Conservation (phyloP, 2,329 filamentous ascomycete genomes). For the Neospermospora avenae region DNA sequence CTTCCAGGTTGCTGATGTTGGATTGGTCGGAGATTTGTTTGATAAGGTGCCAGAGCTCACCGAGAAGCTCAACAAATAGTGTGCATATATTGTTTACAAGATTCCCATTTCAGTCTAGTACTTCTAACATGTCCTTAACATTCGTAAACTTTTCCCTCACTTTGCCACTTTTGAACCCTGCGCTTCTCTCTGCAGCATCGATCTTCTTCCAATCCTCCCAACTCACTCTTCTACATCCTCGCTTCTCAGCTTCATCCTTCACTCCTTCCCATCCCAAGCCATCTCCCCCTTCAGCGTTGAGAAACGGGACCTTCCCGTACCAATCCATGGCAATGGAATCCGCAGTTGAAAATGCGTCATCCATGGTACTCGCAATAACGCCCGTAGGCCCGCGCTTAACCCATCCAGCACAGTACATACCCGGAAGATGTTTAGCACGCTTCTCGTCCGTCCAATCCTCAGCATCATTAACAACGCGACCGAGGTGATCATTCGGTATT, state of each 20-base stretch:
- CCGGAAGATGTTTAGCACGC: slow-evolving; percentile 46
- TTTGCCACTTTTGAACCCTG: slow-evolving; percentile 67
- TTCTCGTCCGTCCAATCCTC: slow-evolving; percentile 10
- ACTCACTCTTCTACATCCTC: slow-evolving; percentile 60
- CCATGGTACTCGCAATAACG: slow-evolving; percentile 94
- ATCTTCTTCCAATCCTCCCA: slow-evolving; percentile 90
- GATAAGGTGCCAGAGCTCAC: slow-evolving; percentile 94
- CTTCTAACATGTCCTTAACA: slow-evolving; percentile 55
- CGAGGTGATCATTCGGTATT: slow-evolving; percentile 77
- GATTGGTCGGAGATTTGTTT: slow-evolving; percentile 91
- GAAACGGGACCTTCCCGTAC: slow-evolving; percentile 45
- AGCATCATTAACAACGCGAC: slow-evolving; percentile 56
- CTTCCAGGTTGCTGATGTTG: slow-evolving; percentile 96
- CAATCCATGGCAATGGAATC: slow-evolving; percentile 83
- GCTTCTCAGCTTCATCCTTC: slow-evolving; percentile 52
- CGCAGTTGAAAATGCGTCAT: slow-evolving; percentile 85
- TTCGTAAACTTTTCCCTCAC: slow-evolving; percentile 68
- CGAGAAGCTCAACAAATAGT: slow-evolving; percentile 69
- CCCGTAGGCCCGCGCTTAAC: slow-evolving; percentile 93
- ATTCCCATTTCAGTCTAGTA: slow-evolving; percentile 41
- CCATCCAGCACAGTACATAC: slow-evolving; percentile 93
- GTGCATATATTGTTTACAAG: slow-evolving; percentile 24
- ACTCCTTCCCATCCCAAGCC: slow-evolving; percentile 75
- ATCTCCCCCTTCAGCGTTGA: slow-evolving; percentile 42
- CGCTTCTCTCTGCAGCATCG: slow-evolving; percentile 69